Evolutionary conservation across 257 asterid genomes (phyloP).

Genomic region (Lycium barbarum): DNA sequence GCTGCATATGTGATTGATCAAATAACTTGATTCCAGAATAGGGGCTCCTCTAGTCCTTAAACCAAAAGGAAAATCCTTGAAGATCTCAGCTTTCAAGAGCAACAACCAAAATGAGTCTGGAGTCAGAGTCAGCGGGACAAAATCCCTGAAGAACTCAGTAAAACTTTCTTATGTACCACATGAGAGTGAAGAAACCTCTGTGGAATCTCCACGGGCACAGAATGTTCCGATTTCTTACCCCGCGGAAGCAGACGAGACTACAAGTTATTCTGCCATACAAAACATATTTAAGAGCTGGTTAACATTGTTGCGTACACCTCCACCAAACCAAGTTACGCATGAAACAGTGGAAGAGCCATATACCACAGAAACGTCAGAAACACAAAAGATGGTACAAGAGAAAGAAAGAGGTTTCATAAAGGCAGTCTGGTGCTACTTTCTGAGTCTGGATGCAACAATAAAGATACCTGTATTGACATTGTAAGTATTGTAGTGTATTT

Average conservation of each 20-base stretch:
- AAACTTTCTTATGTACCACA: conserved; percentile 72
- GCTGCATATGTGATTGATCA: conserved; percentile 35
- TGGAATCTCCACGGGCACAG: conserved; percentile 64
- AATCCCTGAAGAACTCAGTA: conserved; percentile 59
- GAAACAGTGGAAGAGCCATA: conserved; percentile 56
- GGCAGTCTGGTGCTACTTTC: conserved; percentile 61
- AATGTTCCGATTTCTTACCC: conserved; percentile 63
- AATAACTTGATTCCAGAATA: conserved; percentile 55
- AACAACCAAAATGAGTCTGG: conserved; percentile 63
- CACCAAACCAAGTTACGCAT: conserved; percentile 48
- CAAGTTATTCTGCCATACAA: conserved; percentile 67
- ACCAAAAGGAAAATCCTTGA: conserved; percentile 57
- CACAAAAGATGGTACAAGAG: conserved; percentile 42
- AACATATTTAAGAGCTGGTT: conserved; percentile 79
- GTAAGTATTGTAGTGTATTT: conserved; percentile 56
- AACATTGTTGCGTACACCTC: conserved; percentile 59
- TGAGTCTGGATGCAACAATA: conserved; percentile 71
- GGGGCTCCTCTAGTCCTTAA: conserved; percentile 58
- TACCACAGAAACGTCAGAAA: conserved; percentile 49
- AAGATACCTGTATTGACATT: conserved; percentile 72
- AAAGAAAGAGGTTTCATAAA: conserved; percentile 51
- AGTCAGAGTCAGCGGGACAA: conserved; percentile 66
- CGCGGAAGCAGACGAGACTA: conserved; percentile 49
- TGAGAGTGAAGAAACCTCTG: conserved; percentile 63
- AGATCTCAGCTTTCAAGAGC: conserved; percentile 83